Conservation (phyloP, 257 asterid species). For the Lithospermum erythrorhizon region DNA sequence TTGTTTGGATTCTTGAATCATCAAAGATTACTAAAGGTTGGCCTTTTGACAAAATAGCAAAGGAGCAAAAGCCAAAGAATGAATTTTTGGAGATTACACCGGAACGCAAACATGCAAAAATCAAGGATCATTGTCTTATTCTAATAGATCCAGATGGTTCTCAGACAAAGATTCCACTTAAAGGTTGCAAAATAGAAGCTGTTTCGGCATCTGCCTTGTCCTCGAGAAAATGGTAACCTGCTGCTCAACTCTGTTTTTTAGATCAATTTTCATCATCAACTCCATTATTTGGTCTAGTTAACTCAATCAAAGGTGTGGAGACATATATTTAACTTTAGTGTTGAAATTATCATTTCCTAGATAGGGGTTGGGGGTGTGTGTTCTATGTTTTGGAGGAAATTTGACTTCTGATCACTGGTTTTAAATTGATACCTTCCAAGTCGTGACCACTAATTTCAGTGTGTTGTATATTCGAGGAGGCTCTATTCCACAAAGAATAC, state of each 20-base stretch:
- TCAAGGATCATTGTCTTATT: constrained; percentile 45
- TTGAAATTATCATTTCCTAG: no score
- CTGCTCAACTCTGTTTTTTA: background rate
- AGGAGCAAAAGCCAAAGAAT: constrained; percentile 52
- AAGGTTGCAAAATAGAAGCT: constrained; percentile 60
- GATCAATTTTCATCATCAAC: background rate
- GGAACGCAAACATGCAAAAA: constrained; percentile 45
- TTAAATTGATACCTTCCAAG: no score
- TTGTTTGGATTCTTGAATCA: constrained; percentile 67
- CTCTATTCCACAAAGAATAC: no score
- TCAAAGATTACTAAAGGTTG: constrained; percentile 45
- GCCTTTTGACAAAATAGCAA: constrained; percentile 30
- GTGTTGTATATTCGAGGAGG: no score
- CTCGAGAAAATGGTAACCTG: constrained; percentile 62
- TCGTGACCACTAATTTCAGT: no score
- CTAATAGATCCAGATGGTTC: constrained; percentile 64
- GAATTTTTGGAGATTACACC: constrained; percentile 70
- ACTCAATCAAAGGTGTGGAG: no score
- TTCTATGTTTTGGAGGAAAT: no score
- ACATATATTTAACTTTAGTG: no score
- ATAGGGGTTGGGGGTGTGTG: no score
- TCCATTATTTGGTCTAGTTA: background rate
- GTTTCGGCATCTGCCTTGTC: constrained; percentile 73
- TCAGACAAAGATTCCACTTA: constrained; percentile 49
- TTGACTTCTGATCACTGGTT: no score